Evolutionary conservation across 805 yeast species (phyloP), one percentile per base, ranked within the genome.

Genomic region (Ogataea salicorniae): DNA sequence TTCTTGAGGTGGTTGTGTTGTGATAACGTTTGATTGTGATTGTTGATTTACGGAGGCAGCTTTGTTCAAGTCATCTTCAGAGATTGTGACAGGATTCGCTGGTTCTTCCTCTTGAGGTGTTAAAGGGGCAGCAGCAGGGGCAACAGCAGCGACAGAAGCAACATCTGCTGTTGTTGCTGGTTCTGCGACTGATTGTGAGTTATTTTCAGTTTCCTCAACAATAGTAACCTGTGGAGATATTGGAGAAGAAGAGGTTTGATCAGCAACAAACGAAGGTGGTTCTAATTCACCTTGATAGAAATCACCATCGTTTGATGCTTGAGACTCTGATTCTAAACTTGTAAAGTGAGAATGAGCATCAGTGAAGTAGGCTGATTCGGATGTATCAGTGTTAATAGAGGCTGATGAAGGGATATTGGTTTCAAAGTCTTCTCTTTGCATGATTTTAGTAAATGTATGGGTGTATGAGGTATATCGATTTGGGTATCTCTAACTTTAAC

Each of bases 321-420:
- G 29, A 15, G 16, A 17, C 7, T 36, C 39, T 16, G 14, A 16
- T 15, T 46, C 47, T 16, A 5, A 20, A 20, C 6, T 55, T 8
- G 50, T 56, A 35, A 56, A 16, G 22, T 56, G 60, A 5, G 60
- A 56, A n/a, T 48, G 50, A 6, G 60, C 60, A 37, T 55, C 60
- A 13, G 60, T 52, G 45, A 57, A 57, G 38, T 57, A 57, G 22
- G 49, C 56, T 6, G 56, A 55, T 33, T 55, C 59, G 26, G 18
- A n/a, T 8, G 52, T 23, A 34, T 55, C 59, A 6, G 59, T 53
- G 31, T 37, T 22, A 7, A 52, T 47, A 5, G 59, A 54, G 3
- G 52, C 20, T 8, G 44, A 34, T 34, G 41, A 39, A 5, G 31
- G 15, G 6, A 26, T 6, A 26, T 9, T 13, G 11, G n/a, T 20